Evolutionary conservation across 108 stramenopile species (phyloP).

Genomic region (Nitzschia palea): DNA sequence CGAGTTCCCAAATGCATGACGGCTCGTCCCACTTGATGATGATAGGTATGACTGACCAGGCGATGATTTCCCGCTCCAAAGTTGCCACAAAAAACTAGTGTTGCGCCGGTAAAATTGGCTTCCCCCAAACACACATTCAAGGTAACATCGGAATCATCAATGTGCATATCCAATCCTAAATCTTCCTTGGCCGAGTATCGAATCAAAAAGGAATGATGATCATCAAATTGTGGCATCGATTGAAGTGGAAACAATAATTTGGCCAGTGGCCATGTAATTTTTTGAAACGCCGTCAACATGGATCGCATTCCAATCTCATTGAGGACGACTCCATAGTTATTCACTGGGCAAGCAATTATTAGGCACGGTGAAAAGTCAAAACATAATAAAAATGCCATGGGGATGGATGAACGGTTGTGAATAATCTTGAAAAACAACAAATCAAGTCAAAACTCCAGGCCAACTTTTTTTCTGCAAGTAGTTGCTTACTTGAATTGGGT

Average conservation of each 20-base stretch:
- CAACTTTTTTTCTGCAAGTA: too few species aligned
- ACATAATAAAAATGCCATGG: too few species aligned
- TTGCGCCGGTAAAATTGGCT: constrained; percentile 33
- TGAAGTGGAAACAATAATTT: constrained; percentile 22
- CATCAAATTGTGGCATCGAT: constrained; percentile 25
- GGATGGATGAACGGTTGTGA: too few species aligned
- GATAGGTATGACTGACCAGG: constrained; percentile 23
- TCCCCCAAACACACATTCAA: constrained; percentile 47
- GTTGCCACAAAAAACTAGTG: constrained; percentile 41
- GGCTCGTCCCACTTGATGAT: constrained; percentile 34
- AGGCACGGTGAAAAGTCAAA: too few species aligned
- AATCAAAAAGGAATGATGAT: constrained; percentile 49
- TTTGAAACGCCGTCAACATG: constrained; percentile 17
- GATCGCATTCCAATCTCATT: constrained; percentile 37
- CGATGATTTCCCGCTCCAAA: constrained; percentile 38
- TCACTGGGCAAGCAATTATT: too few species aligned
- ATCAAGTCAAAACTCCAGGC: too few species aligned
- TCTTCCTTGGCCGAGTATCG: constrained; percentile 35
- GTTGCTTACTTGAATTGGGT: too few species aligned
- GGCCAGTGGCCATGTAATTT: constrained; percentile 30
- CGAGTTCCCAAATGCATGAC: constrained; percentile 41
- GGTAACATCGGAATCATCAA: constrained; percentile 49
- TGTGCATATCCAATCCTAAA: constrained; percentile 48
- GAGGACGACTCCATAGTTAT: constrained; percentile 42
- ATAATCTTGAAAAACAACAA: too few species aligned